Conservation (phyloP, 106 monocot species). For the Posidonia australis region DNA sequence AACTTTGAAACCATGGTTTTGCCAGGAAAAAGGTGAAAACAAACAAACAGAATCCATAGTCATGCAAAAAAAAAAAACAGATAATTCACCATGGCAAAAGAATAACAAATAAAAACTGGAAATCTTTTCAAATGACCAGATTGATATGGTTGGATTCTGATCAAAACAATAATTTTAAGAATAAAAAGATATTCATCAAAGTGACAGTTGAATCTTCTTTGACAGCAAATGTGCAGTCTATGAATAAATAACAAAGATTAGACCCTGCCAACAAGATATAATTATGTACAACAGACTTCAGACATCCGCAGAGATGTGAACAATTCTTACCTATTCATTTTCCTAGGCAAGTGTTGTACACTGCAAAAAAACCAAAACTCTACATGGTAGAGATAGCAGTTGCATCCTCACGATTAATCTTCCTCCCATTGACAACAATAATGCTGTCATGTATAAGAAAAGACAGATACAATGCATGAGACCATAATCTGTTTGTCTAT, state of each 20-base stretch:
- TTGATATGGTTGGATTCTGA: too few relatives aligned
- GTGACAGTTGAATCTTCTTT: constrained; percentile 1
- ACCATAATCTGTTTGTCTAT: too few relatives aligned
- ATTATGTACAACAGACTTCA: neutral
- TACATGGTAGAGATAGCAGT: neutral
- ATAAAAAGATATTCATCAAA: neutral
- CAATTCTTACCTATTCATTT: neutral
- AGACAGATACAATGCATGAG: neutral
- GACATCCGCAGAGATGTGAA: neutral
- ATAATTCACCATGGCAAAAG: too few relatives aligned
- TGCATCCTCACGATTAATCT: neutral
- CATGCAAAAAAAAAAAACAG: too few relatives aligned
- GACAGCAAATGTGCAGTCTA: neutral
- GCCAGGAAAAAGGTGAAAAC: too few relatives aligned
- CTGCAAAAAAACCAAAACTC: neutral
- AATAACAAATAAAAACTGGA: too few relatives aligned
- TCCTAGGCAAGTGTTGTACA: too few relatives aligned
- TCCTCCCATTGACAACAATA: neutral
- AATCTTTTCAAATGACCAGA: too few relatives aligned
- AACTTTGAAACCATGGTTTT: too few relatives aligned
- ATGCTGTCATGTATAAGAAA: neutral
- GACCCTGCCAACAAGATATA: neutral
- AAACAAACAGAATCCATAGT: too few relatives aligned
- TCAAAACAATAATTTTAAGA: too few relatives aligned
- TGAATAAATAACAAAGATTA: neutral